Evolutionary conservation across 495 filamentous ascomycete genomes (phyloP), one percentile per base, ranked within the genome.

Genomic region (Penicillium cosmopolitanum): DNA sequence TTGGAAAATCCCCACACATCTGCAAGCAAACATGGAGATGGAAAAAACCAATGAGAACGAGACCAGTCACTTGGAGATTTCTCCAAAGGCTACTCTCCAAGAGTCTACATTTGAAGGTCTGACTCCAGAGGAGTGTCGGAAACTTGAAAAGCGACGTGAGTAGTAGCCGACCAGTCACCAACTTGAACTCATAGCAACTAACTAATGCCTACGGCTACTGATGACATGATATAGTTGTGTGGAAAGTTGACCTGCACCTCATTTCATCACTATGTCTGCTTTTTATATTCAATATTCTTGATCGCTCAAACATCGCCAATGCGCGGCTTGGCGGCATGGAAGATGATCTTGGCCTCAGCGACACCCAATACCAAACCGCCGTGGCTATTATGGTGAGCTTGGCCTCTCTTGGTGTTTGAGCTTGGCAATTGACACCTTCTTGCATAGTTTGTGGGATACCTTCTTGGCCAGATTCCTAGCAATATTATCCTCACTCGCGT

Each of bases 401-500:
- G 13, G 8, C 4, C 23, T n/a, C 8, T 23, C 31, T 46, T 16
- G 7, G n/a, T 10, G 18, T 7, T 36, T 33, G 16, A 48, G n/a
- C 16, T 44, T 44, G 42, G n/a, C 16, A 44, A 18, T 53, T 44
- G 8, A 46, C 31, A 36, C 9, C 9, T 7, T 21, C 8, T 18
- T 50, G 5, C 25, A 21, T 25, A 62, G 56, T 66, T 66, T 28
- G 63, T 66, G 13, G 74, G 75, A 0, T 84, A 83, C 57, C 58
- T 82, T 10, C 62, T 83, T 12, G 79, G 81, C 70, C 80, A 83
- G 64, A 65, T 87, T 19, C 84, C 83, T 2, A 84, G 80, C 2
- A 87, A 86, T 54, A 66, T 85, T n/a, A 76, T 85, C 38, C 60
- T 86, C 10, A 84, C 83, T 57, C 63, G 66, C 3, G 36, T 69